Base-by-base conservation (phyloP, 2,329 filamentous ascomycete species). In the Epichloe scottii region DNA sequence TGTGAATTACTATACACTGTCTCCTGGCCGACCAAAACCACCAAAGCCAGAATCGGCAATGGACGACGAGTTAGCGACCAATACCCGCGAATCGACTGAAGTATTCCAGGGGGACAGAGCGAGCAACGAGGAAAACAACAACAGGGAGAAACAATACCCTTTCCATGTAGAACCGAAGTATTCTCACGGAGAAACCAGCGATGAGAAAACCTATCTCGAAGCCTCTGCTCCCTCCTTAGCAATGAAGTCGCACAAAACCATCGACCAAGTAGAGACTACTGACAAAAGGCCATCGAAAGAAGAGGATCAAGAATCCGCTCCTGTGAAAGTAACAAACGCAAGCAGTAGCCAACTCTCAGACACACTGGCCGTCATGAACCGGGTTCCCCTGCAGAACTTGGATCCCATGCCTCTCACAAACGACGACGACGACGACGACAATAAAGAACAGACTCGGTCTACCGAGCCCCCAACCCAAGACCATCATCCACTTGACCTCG, bases 1-100 rank as follows among this genome's bases (percentile, higher is more conserved):
- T 60, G 75, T 88, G 52, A 95, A 95, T 62, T 95, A 95, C 64
- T 95, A 91, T 63, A 95, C 89, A 1, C 78, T 86, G n/a, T 89
- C 86, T 57, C 84, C 85, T 10, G 89, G 89, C 3, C 75, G 80
- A 53, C 75, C 76, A 2, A 89, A 85, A 58, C 50, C 56, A 4
- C 57, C 60, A 17, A 61, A 61, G 34, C 46, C 42, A 35, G 49
- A 48, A 14, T 1, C 11, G 15, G 33, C 43, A 26, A 34, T 2
- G 11, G 26, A 34, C 10, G 30, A 33, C 3, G 37, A 49, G 12
- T n/a, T 12, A 14, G 19, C 15, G 15, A 33, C 34, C 19, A 33
- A 4, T n/a, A 21, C 17, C 10, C 26, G 4, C 17, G 30, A 26
- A 21, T 14, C 26, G 14, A 23, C 15, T n/a, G 7, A 8, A 8